Evolutionary conservation across 164 flowering plant species (phyloP).

Genomic region (Aristolochia fimbriata): DNA sequence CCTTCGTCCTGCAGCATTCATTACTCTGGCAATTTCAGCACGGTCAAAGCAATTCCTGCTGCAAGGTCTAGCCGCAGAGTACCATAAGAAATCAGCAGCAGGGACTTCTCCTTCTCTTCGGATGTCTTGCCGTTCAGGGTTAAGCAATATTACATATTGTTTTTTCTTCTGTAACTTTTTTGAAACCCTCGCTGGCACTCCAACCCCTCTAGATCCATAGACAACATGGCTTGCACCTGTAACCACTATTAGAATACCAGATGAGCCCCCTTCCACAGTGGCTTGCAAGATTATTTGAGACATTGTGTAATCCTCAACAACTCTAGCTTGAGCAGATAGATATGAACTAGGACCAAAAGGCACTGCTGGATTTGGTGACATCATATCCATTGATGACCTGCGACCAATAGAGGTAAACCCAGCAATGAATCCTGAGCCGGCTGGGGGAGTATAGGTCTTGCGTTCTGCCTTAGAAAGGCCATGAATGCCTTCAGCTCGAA

Average conservation of each 20-base stretch:
- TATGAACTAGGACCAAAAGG: constrained; percentile 90
- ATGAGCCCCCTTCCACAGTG: constrained; percentile 46
- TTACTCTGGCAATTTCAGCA: constrained; percentile 95
- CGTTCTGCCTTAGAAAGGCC: constrained; percentile 76
- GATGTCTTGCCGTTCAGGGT: constrained; percentile 84
- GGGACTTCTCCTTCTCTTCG: constrained; percentile 94
- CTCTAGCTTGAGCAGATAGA: constrained; percentile 78
- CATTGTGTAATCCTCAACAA: constrained; percentile 81
- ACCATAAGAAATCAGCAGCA: constrained; percentile 94
- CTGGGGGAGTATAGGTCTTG: constrained; percentile 76
- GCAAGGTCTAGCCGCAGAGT: constrained; percentile 93
- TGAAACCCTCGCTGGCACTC: constrained; percentile 89
- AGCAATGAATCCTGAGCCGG: constrained; percentile 86
- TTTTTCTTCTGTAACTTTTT: constrained; percentile 80
- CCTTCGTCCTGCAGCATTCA: constrained; percentile 94
- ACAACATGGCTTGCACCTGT: constrained; percentile 89
- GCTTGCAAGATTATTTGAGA: constrained; percentile 67
- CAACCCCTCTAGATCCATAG: constrained; percentile 85
- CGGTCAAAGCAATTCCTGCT: constrained; percentile 92
- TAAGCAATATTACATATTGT: constrained; percentile 79
- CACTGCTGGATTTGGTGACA: constrained; percentile 32
- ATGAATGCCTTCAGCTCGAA: constrained; percentile 87
- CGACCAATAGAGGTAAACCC: constrained; percentile 65
- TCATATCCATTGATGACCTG: constrained; percentile 43
- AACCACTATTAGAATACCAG: constrained; percentile 74